Percentiles rank a stretch among this genome's conserved stretches.
These are phyloP conservation scores for Huntiella decipiens DNA, from an alignment of 2,329 filamentous ascomycete species.

Conservation along the genomic window DNA sequence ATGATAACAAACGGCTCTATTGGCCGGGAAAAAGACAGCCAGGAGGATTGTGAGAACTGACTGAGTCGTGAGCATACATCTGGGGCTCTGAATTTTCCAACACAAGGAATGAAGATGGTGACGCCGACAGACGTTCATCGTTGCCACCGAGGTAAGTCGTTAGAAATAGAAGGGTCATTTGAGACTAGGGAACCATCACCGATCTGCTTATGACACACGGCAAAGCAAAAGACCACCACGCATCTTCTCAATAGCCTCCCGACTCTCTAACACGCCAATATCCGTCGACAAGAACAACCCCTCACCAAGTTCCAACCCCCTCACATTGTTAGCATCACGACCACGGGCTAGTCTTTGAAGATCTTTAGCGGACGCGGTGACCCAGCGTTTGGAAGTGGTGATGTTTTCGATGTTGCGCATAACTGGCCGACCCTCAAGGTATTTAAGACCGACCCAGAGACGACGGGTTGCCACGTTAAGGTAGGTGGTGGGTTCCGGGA, in stretches of 20 bases:
- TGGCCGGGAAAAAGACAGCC: too few species aligned
- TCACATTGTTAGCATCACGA: conserved; percentile 41
- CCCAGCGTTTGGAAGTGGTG: conserved; percentile 53
- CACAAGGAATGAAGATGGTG: too few species aligned
- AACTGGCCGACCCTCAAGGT: conserved; percentile 68
- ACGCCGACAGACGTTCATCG: too few species aligned
- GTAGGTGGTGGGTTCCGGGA: conserved; percentile 41
- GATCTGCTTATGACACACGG: conserved; percentile 32
- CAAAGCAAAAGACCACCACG: conserved; percentile 67
- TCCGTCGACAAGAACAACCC: conserved; percentile 65
- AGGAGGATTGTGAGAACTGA: too few species aligned
- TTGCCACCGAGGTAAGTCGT: too few species aligned
- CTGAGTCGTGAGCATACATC: too few species aligned
- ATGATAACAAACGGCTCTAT: conserved; percentile 4
- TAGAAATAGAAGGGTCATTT: too few species aligned
- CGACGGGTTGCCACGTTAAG: conserved; percentile 55
- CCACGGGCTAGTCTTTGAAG: conserved; percentile 51
- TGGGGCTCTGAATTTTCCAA: too few species aligned
- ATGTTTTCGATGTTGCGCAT: conserved; percentile 46
- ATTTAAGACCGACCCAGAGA: conserved; percentile 81
- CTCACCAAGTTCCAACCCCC: conserved; percentile 64
- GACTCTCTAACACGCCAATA: conserved; percentile 56
- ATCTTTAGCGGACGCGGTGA: conserved; percentile 44
- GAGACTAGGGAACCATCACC: too few species aligned
- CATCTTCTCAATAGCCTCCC: conserved; percentile 65